Base-by-base conservation (phyloP, 176 grass and related monocot species). In the Melocanna baccifera region DNA sequence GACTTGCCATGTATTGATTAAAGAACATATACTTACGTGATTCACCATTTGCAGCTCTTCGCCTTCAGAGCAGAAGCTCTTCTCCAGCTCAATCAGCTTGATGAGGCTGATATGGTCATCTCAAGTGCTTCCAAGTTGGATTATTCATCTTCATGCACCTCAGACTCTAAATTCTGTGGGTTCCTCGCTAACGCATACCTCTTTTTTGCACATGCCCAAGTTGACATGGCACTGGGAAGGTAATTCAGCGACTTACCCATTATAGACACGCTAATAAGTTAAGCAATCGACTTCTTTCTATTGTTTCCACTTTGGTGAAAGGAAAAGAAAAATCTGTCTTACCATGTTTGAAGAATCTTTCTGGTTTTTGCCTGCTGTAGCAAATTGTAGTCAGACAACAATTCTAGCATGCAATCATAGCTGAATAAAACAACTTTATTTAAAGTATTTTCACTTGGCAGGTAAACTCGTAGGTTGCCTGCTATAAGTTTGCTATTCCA, bases 141-240 rank as follows among this genome's bases (percentile, higher is more conserved):
- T 63, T 89, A 74, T 72, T 87, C 86, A 43, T 90, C 80, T 78
- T 94, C 81, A 22, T 85, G 86, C 80, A 83, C 61, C n/a, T 82
- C 86, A 11, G 88, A 86, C 79, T 81, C 88, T n/a, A 99, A 96
- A 75, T 90, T 92, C 71, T 87, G 91, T 80, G 93, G 93, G 12
- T 96, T 99, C 76, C 43, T 90, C 15, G 66, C 83, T 18, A 94
- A 90, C 6, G 81, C 96, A 10, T 99, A 94, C 77, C 86, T 99
- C 52, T 90, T 89, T 76, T 93, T 87, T 41, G 89, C 93, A 47
- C 83, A 91, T 52, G 93, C 93, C 43, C 91, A 95, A 83, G 88
- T 99, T 89, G 96, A 96, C 86, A 91, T 96, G 84, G 88, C 91
- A 69, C 62, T 81, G 46, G 96, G 96, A 91, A 99, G 96, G 96